phyloP scores from a whole-genome alignment of 2,329 filamentous ascomycete species.

The Ilyonectria robusta region DNA sequence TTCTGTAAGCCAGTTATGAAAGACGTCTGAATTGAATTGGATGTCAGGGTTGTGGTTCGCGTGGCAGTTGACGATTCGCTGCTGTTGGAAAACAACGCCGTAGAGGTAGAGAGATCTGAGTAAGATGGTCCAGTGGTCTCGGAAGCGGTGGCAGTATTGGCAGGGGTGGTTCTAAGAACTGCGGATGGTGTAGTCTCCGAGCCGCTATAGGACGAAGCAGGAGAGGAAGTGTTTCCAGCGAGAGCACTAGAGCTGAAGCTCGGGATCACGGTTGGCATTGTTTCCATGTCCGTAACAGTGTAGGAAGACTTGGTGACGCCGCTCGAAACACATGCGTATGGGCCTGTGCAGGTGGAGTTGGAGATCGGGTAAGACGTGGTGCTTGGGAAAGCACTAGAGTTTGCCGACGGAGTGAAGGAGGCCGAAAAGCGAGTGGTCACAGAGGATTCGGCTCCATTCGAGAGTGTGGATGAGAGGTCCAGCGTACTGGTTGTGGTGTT shows the following conservation, averaged over 20 bases:
- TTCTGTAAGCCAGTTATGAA: slow-evolving; percentile 1
- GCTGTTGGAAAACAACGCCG: not conserved
- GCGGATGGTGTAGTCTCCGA: not conserved
- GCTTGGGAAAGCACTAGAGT: not conserved
- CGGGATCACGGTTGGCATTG: slow-evolving; percentile 36
- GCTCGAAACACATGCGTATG: slow-evolving; percentile 37
- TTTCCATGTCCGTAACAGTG: slow-evolving; percentile 38
- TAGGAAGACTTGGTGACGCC: slow-evolving; percentile 11
- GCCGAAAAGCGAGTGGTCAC: not conserved
- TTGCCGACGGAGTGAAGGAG: slow-evolving; percentile 1
- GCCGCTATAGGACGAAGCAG: not conserved
- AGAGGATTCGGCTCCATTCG: not conserved
- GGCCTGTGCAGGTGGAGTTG: slow-evolving; percentile 21
- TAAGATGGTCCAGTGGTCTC: not conserved
- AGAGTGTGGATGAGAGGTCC: not conserved
- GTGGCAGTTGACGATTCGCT: not conserved
- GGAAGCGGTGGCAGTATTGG: not conserved
- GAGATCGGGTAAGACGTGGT: slow-evolving; percentile 5
- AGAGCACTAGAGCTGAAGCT: slow-evolving; percentile 37
- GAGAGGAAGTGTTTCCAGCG: slow-evolving; percentile 17
- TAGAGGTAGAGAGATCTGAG: not conserved
- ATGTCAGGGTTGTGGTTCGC: not conserved
- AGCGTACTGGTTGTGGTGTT: not conserved
- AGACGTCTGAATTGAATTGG: not conserved
- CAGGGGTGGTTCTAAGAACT: not conserved